Conservation (phyloP, 108 stramenopile species). For the Schizochytrium sp. region DNA sequence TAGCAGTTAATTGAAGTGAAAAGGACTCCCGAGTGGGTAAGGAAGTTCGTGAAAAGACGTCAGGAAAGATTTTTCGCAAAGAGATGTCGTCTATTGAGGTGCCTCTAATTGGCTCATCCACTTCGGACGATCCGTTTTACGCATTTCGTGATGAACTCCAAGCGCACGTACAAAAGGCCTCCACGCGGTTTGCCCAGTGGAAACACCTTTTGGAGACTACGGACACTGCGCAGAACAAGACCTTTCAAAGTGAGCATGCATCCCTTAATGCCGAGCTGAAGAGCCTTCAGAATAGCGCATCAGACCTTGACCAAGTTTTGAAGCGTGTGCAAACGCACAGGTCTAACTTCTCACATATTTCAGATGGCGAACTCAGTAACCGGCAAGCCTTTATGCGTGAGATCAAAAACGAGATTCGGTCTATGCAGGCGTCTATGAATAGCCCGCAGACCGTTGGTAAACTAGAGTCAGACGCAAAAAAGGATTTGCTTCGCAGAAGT, state of each 20-base stretch:
- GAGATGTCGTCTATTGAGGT: conserved; percentile 35
- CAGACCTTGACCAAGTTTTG: conserved; percentile 54
- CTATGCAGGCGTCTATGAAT: conserved; percentile 18
- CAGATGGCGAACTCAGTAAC: conserved; percentile 28
- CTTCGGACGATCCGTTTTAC: conserved; percentile 53
- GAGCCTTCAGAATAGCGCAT: conserved; percentile 35
- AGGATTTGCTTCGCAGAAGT: neutral
- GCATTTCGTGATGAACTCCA: conserved; percentile 59
- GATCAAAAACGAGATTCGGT: conserved; percentile 56
- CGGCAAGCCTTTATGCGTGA: conserved; percentile 39
- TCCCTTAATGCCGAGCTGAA: conserved; percentile 38
- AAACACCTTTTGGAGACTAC: conserved; percentile 47
- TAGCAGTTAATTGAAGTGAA: too few relatives aligned
- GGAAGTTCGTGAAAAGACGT: too few relatives aligned
- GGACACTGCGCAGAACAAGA: conserved; percentile 28
- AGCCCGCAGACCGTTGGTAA: conserved; percentile 37
- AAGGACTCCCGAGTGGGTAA: too few relatives aligned
- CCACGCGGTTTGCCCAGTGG: conserved; percentile 34
- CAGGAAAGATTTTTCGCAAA: neutral
- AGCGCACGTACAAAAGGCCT: conserved; percentile 26
- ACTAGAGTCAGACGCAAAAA: conserved; percentile 8
- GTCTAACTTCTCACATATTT: conserved; percentile 59
- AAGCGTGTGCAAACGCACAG: conserved; percentile 59
- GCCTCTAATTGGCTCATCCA: conserved; percentile 14
- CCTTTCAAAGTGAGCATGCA: conserved; percentile 11